Conservation (phyloP, 2,329 filamentous ascomycete genomes). For the Diplodia corticola region DNA sequence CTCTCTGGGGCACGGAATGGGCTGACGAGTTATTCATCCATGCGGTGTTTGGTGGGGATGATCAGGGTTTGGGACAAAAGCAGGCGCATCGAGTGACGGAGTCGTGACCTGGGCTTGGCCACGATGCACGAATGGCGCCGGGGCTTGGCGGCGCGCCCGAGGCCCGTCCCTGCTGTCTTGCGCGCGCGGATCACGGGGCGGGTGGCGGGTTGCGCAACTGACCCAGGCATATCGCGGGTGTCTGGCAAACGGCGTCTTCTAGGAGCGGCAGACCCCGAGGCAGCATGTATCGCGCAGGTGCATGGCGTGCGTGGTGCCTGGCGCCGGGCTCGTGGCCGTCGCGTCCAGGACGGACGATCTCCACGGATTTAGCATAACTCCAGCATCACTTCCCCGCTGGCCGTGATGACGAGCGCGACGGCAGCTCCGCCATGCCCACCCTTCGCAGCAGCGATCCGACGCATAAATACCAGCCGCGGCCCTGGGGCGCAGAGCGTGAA, state of each 20-base stretch:
- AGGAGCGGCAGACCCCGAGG: not conserved
- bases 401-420: not conserved
- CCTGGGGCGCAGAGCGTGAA: not conserved
- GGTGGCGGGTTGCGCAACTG: conserved; percentile 2
- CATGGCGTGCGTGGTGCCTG: conserved; percentile 1
- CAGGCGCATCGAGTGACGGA: conserved; percentile 19
- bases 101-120: conserved; percentile 4
- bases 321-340: conserved; percentile 9
- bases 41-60: conserved; percentile 21
- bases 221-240: not conserved
- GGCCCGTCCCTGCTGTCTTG: conserved; percentile 10
- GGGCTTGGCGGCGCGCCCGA: conserved; percentile 12
- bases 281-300: conserved; percentile 8
- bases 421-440: not conserved
- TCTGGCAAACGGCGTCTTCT: not conserved
- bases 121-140: conserved; percentile 17
- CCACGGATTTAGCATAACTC: conserved; percentile 18
- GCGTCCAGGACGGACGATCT: conserved; percentile 9
- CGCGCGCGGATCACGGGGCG: conserved; percentile 1
- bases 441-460: not conserved
- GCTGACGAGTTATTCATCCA: conserved; percentile 22
- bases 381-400: not conserved
- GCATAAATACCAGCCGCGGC: not conserved
- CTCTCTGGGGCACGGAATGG: conserved; percentile 5
- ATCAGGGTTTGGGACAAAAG: conserved; percentile 9